Evolutionary conservation across 2,329 filamentous ascomycete genomes (phyloP).

Genomic region (Herpotrichia juniperi): DNA sequence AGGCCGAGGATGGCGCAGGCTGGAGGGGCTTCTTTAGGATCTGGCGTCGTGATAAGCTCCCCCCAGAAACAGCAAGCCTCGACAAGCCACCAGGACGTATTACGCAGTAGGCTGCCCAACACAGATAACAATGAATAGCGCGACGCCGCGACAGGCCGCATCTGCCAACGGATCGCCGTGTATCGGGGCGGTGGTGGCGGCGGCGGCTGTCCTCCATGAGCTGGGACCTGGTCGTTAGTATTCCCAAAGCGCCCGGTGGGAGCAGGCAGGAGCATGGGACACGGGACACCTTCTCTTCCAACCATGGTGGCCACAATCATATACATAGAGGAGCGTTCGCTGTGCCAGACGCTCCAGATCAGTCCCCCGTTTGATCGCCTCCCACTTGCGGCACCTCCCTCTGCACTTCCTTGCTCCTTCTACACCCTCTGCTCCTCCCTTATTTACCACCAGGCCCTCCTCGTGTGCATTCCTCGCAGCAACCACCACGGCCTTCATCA

Average conservation of each 20-base stretch:
- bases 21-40: background rate
- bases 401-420: too few relatives aligned
- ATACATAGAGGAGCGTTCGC: background rate
- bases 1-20: background rate
- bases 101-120: background rate
- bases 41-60: slow-evolving; percentile 1
- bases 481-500: background rate
- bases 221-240: background rate
- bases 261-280: background rate
- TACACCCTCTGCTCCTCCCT: background rate
- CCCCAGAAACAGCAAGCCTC: slow-evolving; percentile 3
- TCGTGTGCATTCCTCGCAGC: too few relatives aligned
- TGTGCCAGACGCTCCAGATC: background rate
- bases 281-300: background rate
- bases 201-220: background rate
- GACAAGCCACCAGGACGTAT: background rate
- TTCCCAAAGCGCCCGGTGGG: background rate
- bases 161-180: background rate
- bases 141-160: background rate
- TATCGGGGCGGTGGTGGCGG: background rate
- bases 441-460: background rate
- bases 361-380: background rate
- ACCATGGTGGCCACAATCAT: background rate
- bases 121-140: slow-evolving; percentile 1
- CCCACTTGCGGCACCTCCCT: background rate